Percentiles rank a stretch among this genome's conserved stretches.
Conservation (phyloP, 352 stramenopile species). For the Phytopythium montanum region DNA sequence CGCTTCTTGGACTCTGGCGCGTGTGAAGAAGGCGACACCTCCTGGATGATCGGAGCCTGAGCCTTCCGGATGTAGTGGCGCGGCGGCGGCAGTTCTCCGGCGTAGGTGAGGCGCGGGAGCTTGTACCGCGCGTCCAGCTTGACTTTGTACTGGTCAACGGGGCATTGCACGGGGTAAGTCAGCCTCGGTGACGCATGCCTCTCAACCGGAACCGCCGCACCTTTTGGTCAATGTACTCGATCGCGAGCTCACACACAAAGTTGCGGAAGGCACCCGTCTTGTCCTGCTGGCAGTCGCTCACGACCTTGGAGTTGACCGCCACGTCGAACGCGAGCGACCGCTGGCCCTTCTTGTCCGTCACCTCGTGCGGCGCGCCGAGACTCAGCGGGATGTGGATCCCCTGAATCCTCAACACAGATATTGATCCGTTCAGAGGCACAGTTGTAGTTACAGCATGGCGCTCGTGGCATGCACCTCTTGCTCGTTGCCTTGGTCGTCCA, state of each 20-base stretch:
- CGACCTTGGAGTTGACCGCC: conserved; percentile 72
- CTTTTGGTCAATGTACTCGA: conserved; percentile 84
- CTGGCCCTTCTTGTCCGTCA: conserved; percentile 68
- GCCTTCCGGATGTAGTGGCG: conserved; percentile 81
- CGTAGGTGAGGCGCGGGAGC: conserved; percentile 64
- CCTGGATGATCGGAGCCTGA: conserved; percentile 68
- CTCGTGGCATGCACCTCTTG: conserved; percentile 39
- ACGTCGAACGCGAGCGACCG: conserved; percentile 71
- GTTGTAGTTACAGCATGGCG: too few relatives aligned
- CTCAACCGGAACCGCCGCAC: conserved; percentile 11
- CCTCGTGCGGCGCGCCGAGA: conserved; percentile 61
- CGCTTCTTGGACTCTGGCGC: conserved; percentile 12
- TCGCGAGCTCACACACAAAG: conserved; percentile 79
- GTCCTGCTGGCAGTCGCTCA: conserved; percentile 61
- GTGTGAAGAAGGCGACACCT: conserved; percentile 24
- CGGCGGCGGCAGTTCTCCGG: conserved; percentile 52
- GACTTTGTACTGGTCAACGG: conserved; percentile 54
- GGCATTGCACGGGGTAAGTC: neutral
- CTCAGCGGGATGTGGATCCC: conserved; percentile 76
- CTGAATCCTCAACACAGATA: conserved; percentile 12
- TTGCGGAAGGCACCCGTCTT: conserved; percentile 69
- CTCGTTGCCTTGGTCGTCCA: conserved; percentile 70
- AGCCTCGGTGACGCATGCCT: neutral
- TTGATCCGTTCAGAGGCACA: neutral
- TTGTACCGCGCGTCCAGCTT: conserved; percentile 76